Evolutionary conservation across 2,329 filamentous ascomycete species (phyloP), one percentile per base, ranked within the genome.

Genomic region (Colletotrichum tropicicola): DNA sequence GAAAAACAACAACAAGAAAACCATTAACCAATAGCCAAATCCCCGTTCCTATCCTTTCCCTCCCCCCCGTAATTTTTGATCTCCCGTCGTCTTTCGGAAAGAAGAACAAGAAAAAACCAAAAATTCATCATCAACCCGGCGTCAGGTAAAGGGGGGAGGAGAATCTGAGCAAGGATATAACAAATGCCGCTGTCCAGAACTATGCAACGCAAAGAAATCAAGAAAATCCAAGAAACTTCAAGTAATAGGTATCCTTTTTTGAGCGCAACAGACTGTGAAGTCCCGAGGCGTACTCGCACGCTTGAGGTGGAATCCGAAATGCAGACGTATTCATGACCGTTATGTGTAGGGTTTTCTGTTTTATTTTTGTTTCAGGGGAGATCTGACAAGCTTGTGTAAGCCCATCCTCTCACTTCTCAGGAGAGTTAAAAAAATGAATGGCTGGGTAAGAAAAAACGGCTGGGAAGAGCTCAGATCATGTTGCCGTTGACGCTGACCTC

Each of bases 401-500:
- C 39, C 39, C 17, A 17, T 10, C 39, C 39, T 21, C 8, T 43
- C 39, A n/a, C 54, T 43, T 28, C 30, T 60, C 57, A 45, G 47
- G 45, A 61, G 45, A 60, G 67, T 68, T 63, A 62, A 64, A 45
- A 59, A 55, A 51, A 35, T 35, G 48, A 53, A 53, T 30, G 41
- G 25, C n/a, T n/a, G 35, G 41, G 12, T 35, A 6, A 8, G 9
- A 51, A 13, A 52, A 6, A 68, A 27, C 51, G 30, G 61, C 23
- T 32, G 13, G 23, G 6, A 4, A 19, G 30, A 10, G 45, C 5
- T 72, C 78, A 91, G 73, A 92, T 90, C 87, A 90, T 91, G 78
- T 89, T 91, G 45, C 92, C 92, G 74, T 95, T 95, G 68, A 94
- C 88, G 73, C 89, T 91, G 71, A 96, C 88, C 79, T 94, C 91